Base-by-base conservation (phyloP, 768 basidiomycete species). In the Melanogaster broomeanus region DNA sequence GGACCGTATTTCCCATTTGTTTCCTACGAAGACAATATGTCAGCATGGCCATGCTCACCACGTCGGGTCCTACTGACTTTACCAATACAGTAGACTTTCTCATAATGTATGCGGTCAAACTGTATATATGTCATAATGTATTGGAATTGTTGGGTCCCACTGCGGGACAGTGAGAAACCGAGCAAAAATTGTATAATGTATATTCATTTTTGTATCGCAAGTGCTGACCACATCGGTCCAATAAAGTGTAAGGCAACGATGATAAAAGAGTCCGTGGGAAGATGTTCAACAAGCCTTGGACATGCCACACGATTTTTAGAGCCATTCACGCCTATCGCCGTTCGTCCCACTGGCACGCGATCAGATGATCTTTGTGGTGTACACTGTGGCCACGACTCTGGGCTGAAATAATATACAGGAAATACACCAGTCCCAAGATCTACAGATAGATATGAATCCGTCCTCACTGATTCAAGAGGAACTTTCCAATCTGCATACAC, bases 21-120 rank as follows among this genome's bases (percentile, higher is more conserved):
- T 11, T 77, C 80, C 16, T 83, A 84, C 55, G 75, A 77, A 56
- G 81, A 84, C 53, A 84, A 84, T 55, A 76, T 81, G 82, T 79
- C 46, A 65, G 68, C 19, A 28, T 18, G 22, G 37, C 31, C 13
- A 15, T 47, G 16, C 13, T 18, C 11, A 28, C 9, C 9, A n/a
- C 47, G 28, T 38, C 13, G 37, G 15, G 13, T 22, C 24, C 38
- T 18, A 12, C 33, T 45, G 13, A 57, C 31, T 40, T 37, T 19
- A 21, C 30, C 8, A 38, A n/a, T n/a, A n/a, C n/a, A n/a, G n/a
- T n/a, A n/a, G n/a, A n/a, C n/a, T n/a, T n/a, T n/a, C n/a, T n/a
- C n/a, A n/a, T n/a, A n/a, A n/a, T n/a, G n/a, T n/a, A n/a, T n/a
- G n/a, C n/a, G n/a, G n/a, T n/a, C n/a, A n/a, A n/a, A n/a, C n/a